phyloP scores from a whole-genome alignment of 768 basidiomycete species.

The Cystofilobasidium ferigula region DNA sequence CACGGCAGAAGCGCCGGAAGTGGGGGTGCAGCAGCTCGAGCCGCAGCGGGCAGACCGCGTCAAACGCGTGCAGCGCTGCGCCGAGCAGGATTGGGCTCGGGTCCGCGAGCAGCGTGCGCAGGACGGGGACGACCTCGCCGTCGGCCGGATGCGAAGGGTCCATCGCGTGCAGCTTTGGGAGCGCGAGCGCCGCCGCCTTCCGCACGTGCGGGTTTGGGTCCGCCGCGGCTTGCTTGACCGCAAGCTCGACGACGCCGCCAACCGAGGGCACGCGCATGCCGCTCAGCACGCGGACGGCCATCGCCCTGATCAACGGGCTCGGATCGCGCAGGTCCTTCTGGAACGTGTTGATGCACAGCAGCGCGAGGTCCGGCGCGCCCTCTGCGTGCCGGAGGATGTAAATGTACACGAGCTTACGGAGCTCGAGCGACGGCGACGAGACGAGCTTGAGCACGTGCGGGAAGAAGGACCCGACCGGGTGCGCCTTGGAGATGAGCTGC shows the following conservation, averaged over 20 bases:
- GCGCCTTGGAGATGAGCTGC: slow-evolving; percentile 83
- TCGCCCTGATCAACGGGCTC: slow-evolving; percentile 87
- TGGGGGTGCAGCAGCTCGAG: slow-evolving; percentile 80
- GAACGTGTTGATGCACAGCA: slow-evolving; percentile 95
- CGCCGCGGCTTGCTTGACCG: slow-evolving; percentile 80
- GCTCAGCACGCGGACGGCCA: slow-evolving; percentile 86
- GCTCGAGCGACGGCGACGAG: slow-evolving; percentile 79
- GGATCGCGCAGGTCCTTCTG: slow-evolving; percentile 89
- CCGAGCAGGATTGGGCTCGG: slow-evolving; percentile 80
- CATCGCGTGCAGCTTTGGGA: slow-evolving; percentile 70
- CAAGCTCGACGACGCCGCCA: slow-evolving; percentile 59
- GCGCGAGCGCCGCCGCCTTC: slow-evolving; percentile 79
- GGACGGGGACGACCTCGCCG: slow-evolving; percentile 47
- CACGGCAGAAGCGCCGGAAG: slow-evolving; percentile 68
- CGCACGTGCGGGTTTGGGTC: slow-evolving; percentile 92
- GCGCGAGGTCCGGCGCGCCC: slow-evolving; percentile 82
- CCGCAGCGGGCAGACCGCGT: slow-evolving; percentile 71
- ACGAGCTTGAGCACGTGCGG: slow-evolving; percentile 97
- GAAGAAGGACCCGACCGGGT: slow-evolving; percentile 85
- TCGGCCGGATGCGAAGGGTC: slow-evolving; percentile 61
- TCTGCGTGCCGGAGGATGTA: slow-evolving; percentile 90
- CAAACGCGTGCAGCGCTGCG: slow-evolving; percentile 72
- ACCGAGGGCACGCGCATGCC: slow-evolving; percentile 87
- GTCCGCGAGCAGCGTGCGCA: slow-evolving; percentile 46
- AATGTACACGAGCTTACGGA: slow-evolving; percentile 94